Base-by-base conservation (phyloP, 192 early-diverging fungal species). In the Coemansia sp. region DNA sequence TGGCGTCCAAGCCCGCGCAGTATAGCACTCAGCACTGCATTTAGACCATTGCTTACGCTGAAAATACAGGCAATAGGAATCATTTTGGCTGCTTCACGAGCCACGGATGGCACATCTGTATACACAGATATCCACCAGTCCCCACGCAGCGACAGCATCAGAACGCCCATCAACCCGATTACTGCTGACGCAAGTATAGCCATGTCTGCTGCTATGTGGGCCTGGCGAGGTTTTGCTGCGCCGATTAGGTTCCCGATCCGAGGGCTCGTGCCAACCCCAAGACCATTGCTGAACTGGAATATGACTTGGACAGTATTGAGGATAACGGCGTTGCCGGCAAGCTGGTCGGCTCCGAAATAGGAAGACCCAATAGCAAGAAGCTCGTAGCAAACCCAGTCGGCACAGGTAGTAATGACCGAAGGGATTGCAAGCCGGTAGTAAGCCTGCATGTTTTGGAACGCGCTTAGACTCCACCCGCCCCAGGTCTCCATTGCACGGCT, bases 321-420 rank as follows among this genome's bases (percentile, higher is more conserved):
- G 45, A 90, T 72, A 41, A 92, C 74, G 11, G 88, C 87, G 59
- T 98, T 94, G 13, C 91, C 90, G 15, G 94, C 93, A 87, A 21
- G 94, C 43, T 84, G 74, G n/a, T 75, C 56, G 2, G 86, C 85
- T 19, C 94, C 94, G n/a, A 98, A 75, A 54, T 90, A 87, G 19
- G 92, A 92, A 5, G 92, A 86, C 6, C 86, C 84, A 50, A 93
- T 63, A 10, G 89, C 84, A 4, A 91, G 76, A 5, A 88, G 67
- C 74, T 93, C 90, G 77, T 90, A 92, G n/a, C 85, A 84, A 85
- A 90, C 87, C 93, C 93, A 94, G 67, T 94, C 92, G n/a, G 86
- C 81, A 56, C 89, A 88, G 11, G 89, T 81, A 88, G 93, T 96
- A 44, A 92, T 63, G 19, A 92, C 85, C 0, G 91, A 90, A 0